Conservation (phyloP, 768 basidiomycete species). For the Neoboletus magnificus region DNA sequence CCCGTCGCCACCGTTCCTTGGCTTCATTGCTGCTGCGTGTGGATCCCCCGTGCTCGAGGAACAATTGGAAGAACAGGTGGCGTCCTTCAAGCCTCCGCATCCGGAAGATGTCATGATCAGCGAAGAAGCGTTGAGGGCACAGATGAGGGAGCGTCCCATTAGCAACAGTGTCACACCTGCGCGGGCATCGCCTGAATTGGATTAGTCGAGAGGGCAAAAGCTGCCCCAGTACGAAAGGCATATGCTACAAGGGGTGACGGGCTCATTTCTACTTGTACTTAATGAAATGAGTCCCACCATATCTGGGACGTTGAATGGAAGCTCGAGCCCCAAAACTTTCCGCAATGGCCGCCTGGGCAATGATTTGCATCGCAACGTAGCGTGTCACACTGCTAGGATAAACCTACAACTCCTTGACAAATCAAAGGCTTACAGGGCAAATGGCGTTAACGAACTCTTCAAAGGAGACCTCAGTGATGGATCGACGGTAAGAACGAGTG, state of each 20-base stretch:
- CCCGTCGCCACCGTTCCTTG: constrained; percentile 96
- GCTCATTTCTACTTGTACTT: not conserved
- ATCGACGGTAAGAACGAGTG: not conserved
- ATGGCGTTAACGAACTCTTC: not conserved
- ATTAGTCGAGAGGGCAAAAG: constrained; percentile 9
- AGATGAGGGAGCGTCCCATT: constrained; percentile 31
- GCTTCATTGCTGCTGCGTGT: constrained; percentile 83
- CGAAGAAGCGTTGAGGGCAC: constrained; percentile 52
- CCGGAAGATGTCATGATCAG: constrained; percentile 71
- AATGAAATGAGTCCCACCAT: not conserved
- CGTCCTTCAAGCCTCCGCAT: constrained; percentile 68
- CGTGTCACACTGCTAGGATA: not conserved
- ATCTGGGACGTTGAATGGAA: too few relatives aligned
- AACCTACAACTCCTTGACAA: not conserved
- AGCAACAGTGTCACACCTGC: constrained; percentile 21
- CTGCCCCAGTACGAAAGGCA: not conserved
- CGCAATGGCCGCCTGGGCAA: not conserved
- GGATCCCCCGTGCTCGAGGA: constrained; percentile 55
- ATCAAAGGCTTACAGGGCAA: not conserved
- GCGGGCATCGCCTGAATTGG: constrained; percentile 20
- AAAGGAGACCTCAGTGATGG: not conserved
- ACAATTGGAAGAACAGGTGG: constrained; percentile 66
- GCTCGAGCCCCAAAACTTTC: not conserved
- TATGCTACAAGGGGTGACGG: not conserved
- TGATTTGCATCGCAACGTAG: not conserved